Conservation (phyloP, 805 yeast genomes). For the Starmerella apis region DNA sequence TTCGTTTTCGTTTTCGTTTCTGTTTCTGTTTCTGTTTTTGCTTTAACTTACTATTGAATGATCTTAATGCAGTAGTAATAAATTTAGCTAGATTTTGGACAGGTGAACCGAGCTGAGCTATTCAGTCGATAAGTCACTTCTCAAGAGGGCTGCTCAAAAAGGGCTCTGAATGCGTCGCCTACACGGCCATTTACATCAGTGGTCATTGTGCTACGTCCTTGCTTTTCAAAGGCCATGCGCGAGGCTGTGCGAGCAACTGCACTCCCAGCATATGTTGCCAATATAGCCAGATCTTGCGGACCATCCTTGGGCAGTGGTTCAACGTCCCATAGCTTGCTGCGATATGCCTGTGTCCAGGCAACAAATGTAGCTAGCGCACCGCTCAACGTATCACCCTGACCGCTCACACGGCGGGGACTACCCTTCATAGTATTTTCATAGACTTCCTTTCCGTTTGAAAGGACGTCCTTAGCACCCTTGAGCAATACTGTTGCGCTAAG, state of each 20-base stretch:
- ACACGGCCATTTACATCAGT: constrained; percentile 64
- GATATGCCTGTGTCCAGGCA: constrained; percentile 67
- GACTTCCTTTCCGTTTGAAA: constrained; percentile 41
- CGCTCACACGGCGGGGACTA: constrained; percentile 75
- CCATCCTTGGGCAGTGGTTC: constrained; percentile 25
- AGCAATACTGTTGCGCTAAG: constrained; percentile 56
- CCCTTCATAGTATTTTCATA: constrained; percentile 46
- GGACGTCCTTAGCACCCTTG: constrained; percentile 61
- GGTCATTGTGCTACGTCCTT: constrained; percentile 76
- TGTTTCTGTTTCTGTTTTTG: neutral
- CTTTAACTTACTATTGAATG: neutral
- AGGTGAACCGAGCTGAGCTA: no score
- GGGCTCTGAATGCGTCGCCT: constrained; percentile 47
- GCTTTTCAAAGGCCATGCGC: constrained; percentile 48
- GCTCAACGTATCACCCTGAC: constrained; percentile 89
- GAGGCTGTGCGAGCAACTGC: constrained; percentile 57
- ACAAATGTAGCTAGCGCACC: constrained; percentile 76
- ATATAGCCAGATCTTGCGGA: constrained; percentile 30
- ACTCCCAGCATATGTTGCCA: constrained; percentile 66
- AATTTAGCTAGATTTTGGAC: no score
- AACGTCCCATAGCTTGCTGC: constrained; percentile 48
- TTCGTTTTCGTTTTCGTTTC: no score
- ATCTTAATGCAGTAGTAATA: neutral
- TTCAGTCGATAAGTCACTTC: no score
- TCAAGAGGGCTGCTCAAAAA: constrained; percentile 3